Conservation (phyloP, 2,329 filamentous ascomycete genomes). For the Venturia carpophila region DNA sequence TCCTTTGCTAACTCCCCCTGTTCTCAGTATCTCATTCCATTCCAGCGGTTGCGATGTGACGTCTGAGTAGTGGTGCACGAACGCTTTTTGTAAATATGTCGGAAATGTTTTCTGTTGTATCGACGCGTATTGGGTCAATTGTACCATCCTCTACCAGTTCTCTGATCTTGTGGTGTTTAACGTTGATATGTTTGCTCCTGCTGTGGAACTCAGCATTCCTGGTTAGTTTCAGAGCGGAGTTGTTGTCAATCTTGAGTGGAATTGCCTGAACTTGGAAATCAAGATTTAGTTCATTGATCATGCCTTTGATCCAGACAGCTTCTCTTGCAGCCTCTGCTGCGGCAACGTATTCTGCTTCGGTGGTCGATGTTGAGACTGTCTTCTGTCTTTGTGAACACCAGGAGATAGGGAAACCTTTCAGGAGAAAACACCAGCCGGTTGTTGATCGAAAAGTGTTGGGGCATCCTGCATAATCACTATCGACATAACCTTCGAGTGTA, state of each 20-base stretch:
- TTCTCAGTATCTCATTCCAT: no score
- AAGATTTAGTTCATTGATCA: conserved; percentile 15
- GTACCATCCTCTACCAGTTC: conserved; percentile 13
- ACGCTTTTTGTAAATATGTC: not conserved
- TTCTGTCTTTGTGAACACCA: conserved; percentile 23
- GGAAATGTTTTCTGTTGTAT: conserved; percentile 12
- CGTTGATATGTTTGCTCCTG: conserved; percentile 21
- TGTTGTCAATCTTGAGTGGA: conserved; percentile 18
- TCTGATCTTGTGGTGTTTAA: conserved; percentile 18
- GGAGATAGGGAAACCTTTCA: conserved; percentile 21
- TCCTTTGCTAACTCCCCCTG: no score
- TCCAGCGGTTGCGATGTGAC: no score
- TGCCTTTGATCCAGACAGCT: conserved; percentile 12
- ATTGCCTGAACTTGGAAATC: not conserved
- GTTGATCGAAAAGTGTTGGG: conserved; percentile 20
- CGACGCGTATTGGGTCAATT: conserved; percentile 16
- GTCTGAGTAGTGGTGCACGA: not conserved
- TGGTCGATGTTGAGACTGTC: conserved; percentile 20
- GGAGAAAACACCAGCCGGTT: conserved; percentile 23
- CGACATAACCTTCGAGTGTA: not conserved
- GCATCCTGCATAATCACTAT: conserved; percentile 5
- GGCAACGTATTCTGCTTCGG: conserved; percentile 19
- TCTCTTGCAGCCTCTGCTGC: conserved; percentile 16
- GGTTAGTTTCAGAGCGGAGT: conserved; percentile 21
- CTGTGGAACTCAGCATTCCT: conserved; percentile 21